phyloP scores from a whole-genome alignment of 169 alveolate genomes.

The Eimeria sp. region DNA sequence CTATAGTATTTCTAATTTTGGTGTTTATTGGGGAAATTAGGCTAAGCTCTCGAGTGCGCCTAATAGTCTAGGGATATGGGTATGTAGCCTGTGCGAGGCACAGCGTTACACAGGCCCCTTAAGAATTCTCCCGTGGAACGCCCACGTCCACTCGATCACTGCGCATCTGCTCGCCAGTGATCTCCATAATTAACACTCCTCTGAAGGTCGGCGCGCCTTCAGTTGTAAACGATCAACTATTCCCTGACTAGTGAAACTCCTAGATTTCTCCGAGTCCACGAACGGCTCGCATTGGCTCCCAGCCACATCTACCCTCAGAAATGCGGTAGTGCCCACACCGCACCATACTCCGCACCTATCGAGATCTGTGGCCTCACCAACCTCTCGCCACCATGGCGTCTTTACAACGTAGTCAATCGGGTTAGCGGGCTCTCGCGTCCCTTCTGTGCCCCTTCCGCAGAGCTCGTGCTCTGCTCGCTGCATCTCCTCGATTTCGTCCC shows the following conservation, averaged over 20 bases:
- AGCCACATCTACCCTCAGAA: too few species aligned
- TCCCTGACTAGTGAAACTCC: not conserved
- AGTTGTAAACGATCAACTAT: not conserved
- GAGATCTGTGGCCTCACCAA: not conserved
- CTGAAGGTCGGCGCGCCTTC: conserved; percentile 33
- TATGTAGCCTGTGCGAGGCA: too few species aligned
- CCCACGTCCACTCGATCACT: not conserved
- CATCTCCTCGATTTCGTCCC: not conserved
- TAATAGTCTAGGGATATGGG: too few species aligned
- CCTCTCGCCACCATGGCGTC: not conserved
- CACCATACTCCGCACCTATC: not conserved
- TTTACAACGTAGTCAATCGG: not conserved
- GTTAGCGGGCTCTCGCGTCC: not conserved
- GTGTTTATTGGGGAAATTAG: too few species aligned
- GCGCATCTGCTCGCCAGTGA: not conserved
- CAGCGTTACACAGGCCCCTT: not conserved
- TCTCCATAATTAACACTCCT: not conserved
- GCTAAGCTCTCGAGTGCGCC: too few species aligned
- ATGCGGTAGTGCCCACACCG: not conserved
- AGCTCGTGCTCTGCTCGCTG: not conserved
- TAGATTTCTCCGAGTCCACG: not conserved
- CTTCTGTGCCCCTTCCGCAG: not conserved
- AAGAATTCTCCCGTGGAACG: not conserved
- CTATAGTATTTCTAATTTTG: too few species aligned
- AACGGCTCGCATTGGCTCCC: conserved; percentile 32